These are phyloP conservation scores for Cicer arietinum DNA, from an alignment of 306 rosid species.

Conservation along the genomic window DNA sequence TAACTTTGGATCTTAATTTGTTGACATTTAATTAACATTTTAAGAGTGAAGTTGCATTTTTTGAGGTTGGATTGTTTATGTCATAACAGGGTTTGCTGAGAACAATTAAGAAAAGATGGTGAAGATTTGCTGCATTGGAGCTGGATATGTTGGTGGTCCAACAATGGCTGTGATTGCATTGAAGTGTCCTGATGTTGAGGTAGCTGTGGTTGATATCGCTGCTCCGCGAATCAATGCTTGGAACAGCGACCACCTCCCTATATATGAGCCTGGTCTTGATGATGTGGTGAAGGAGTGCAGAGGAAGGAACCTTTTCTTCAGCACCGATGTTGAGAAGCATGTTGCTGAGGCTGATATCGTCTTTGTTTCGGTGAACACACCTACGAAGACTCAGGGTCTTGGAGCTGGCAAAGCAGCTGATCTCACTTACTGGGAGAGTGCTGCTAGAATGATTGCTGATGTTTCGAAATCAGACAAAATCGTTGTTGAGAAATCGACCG, in stretches of 20 bases:
- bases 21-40: not conserved
- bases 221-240: conserved; percentile 61
- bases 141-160: conserved; percentile 96
- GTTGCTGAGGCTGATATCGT: conserved; percentile 83
- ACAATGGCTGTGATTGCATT: conserved; percentile 93
- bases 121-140: conserved; percentile 96
- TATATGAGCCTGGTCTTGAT: conserved; percentile 74
- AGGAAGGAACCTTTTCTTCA: conserved; percentile 69
- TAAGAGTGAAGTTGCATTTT: conserved; percentile 1
- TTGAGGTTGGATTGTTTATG: conserved; percentile 21
- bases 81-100: conserved; percentile 43
- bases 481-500: conserved; percentile 92
- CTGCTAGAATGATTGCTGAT: conserved; percentile 95
- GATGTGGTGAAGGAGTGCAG: conserved; percentile 71
- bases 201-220: conserved; percentile 65
- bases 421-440: conserved; percentile 95
- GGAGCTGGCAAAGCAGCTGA: conserved; percentile 98
- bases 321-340: conserved; percentile 79
- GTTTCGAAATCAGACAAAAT: conserved; percentile 85
- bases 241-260: conserved; percentile 72
- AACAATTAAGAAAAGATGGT: conserved; percentile 69
- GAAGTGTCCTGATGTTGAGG: conserved; percentile 68
- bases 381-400: conserved; percentile 89
- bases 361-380: conserved; percentile 93
- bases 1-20: conserved; percentile 10